Evolutionary conservation across 2,329 filamentous ascomycete genomes (phyloP).

Genomic region (Arthroderma sp.): DNA sequence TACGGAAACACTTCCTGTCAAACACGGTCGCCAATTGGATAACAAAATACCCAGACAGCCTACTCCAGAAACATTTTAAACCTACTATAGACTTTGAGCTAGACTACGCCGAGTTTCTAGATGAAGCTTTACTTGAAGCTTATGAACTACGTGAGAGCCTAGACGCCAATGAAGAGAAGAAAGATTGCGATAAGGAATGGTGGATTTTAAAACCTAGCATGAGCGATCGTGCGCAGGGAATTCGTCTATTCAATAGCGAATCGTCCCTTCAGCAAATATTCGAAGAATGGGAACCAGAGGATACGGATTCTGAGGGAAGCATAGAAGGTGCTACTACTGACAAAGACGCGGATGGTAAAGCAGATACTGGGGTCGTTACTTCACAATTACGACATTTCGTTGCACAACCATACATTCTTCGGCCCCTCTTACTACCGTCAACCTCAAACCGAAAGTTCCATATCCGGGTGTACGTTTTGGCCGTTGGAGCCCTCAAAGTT

Average conservation of each 20-base stretch:
- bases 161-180: constrained; percentile 53
- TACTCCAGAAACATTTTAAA: constrained; percentile 60
- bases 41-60: constrained; percentile 63
- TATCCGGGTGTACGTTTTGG: constrained; percentile 81
- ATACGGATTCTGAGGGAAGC: constrained; percentile 51
- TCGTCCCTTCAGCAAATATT: constrained; percentile 77
- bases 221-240: constrained; percentile 92
- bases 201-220: constrained; percentile 98
- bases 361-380: constrained; percentile 53
- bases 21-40: constrained; percentile 75
- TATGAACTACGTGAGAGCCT: constrained; percentile 76
- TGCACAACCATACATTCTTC: constrained; percentile 87
- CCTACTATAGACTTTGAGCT: constrained; percentile 78
- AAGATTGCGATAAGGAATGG: constrained; percentile 60
- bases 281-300: constrained; percentile 71
- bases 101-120: constrained; percentile 92
- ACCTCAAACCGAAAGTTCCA: constrained; percentile 75
- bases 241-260: constrained; percentile 75
- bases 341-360: constrained; percentile 16
- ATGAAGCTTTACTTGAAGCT: constrained; percentile 81
- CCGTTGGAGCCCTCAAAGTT: constrained; percentile 62
- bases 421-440: constrained; percentile 59
- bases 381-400: constrained; percentile 93
- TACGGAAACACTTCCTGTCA: constrained; percentile 87
- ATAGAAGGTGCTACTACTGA: constrained; percentile 27